Conservation (phyloP, 495 filamentous ascomycete species). For the Daldinia bambusicola region DNA sequence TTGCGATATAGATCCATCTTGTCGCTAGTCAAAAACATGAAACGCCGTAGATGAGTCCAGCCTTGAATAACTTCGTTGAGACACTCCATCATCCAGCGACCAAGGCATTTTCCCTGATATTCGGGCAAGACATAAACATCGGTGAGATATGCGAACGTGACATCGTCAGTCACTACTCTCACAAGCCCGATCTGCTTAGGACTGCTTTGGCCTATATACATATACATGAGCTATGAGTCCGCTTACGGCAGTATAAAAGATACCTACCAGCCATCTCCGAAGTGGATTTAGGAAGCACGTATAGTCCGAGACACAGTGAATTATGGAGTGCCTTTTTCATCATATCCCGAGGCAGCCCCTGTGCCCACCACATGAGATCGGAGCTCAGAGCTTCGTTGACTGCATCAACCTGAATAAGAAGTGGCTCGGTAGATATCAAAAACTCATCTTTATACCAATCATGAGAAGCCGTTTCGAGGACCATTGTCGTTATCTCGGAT, state of each 20-base stretch:
- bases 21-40: slow-evolving; percentile 61
- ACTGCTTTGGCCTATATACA: slow-evolving; percentile 24
- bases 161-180: slow-evolving; percentile 70
- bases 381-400: slow-evolving; percentile 62
- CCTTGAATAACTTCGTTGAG: slow-evolving; percentile 63
- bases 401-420: slow-evolving; percentile 58
- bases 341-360: slow-evolving; percentile 50
- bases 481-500: slow-evolving; percentile 31
- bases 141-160: slow-evolving; percentile 74
- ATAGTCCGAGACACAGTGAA: slow-evolving; percentile 67
- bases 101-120: slow-evolving; percentile 69
- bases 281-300: slow-evolving; percentile 51
- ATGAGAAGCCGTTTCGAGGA: slow-evolving; percentile 36
- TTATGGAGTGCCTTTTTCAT: slow-evolving; percentile 60
- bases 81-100: slow-evolving; percentile 69
- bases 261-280: slow-evolving; percentile 46
- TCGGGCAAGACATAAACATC: slow-evolving; percentile 71
- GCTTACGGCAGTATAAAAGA: not conserved
- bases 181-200: slow-evolving; percentile 64
- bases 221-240: slow-evolving; percentile 8
- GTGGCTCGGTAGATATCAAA: slow-evolving; percentile 62
- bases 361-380: slow-evolving; percentile 67
- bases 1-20: slow-evolving; percentile 60
- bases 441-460: slow-evolving; percentile 52
- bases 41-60: slow-evolving; percentile 66